Evolutionary conservation across 2,329 filamentous ascomycete genomes (phyloP), one percentile per base, ranked within the genome.

Genomic region (Sclerotinia minor): DNA sequence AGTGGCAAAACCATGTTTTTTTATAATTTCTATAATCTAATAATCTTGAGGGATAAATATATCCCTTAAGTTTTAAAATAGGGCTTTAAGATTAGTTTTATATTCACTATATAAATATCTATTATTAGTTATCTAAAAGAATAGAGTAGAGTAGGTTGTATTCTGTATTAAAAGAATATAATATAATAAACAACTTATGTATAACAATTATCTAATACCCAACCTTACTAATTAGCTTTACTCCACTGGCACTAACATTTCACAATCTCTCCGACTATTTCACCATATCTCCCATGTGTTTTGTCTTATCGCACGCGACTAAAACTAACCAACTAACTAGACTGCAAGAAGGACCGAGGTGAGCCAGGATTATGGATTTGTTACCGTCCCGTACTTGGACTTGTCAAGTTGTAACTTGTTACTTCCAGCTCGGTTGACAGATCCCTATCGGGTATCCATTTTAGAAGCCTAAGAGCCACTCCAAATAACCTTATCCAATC

Each of bases 331-430:
- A 29, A 29, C 29, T 5, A 29, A 5, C 29, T 29, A 29, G 5
- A 35, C 44, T 24, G 24, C 24, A 32, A 47, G 49, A 61, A 49
- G 29, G 44, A 49, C 57, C 57, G 57, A 60, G 57, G 57, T 60
- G 41, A 47, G 38, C 44, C 19, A 60, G 57, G 26, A 60, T 60
- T n/a, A 5, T 29, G 29, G 29, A 29, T 29, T 29, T 29, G 29
- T 29, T 29, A 29, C 29, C 29, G 29, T 29, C 29, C 29, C 29
- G 29, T 29, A 29, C 29, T 29, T 29, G 29, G 2, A 2, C 29
- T 29, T 29, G 29, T 29, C 29, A 29, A 29, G 3, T 29, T 29
- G 29, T 29, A 3, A 29, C 29, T 29, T 29, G 7, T 13, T 13
- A 19, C 41, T 45, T 13, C 26, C 44, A 38, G 35, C 58, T 61